phyloP scores from a whole-genome alignment of 805 yeast genomes.

The Saccharomycopsis fermentans region DNA sequence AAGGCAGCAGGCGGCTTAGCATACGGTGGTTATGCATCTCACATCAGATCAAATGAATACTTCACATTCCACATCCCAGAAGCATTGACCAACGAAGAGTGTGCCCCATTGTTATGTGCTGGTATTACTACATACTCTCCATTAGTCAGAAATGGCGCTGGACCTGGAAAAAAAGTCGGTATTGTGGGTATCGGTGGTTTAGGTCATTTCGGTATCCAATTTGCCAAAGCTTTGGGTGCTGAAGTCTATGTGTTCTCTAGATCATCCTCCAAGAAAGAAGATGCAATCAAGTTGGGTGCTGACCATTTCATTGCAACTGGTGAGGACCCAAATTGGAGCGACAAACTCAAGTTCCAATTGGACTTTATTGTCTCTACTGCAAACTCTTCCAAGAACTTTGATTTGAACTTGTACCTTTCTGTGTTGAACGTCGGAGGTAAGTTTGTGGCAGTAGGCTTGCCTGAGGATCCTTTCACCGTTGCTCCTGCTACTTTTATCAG shows the following conservation, averaged over 20 bases:
- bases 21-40: constrained; percentile 47
- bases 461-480: constrained; percentile 35
- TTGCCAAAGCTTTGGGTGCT: constrained; percentile 54
- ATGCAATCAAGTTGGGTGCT: constrained; percentile 47
- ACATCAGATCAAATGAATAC: constrained; percentile 33
- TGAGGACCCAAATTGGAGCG: constrained; percentile 29
- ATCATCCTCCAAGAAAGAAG: constrained; percentile 37
- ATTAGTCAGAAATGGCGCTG: constrained; percentile 34
- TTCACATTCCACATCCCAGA: constrained; percentile 43
- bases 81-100: constrained; percentile 29
- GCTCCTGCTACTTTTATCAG: constrained; percentile 33
- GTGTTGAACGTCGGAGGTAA: constrained; percentile 48
- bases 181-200: constrained; percentile 59
- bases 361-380: constrained; percentile 48
- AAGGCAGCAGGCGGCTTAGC: constrained; percentile 31
- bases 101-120: constrained; percentile 49
- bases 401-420: constrained; percentile 37
- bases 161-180: constrained; percentile 40
- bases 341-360: constrained; percentile 26
- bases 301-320: constrained; percentile 42
- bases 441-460: constrained; percentile 48
- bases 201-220: constrained; percentile 53
- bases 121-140: constrained; percentile 48
- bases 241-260: constrained; percentile 52
- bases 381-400: constrained; percentile 39